Base-by-base conservation (phyloP, 176 grass and related monocot species). In the Coix lacrymajobi region DNA sequence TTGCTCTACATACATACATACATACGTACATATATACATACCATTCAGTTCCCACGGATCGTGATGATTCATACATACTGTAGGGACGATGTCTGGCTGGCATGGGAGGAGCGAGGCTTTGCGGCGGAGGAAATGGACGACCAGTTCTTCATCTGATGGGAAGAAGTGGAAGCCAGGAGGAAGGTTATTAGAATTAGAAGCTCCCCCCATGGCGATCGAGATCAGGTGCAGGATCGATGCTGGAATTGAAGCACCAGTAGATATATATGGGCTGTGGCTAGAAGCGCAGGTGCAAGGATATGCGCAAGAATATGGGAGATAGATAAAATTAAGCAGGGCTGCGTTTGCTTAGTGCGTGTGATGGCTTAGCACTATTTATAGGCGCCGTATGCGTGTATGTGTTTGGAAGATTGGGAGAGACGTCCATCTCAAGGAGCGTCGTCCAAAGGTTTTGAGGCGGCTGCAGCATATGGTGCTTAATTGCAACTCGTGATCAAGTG, bases 131-230 rank as follows among this genome's bases (percentile, higher is more conserved):
- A 99, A 99, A 76, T 99, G 93, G 81, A 89, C 29, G 28, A 99
- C 51, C n/a, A 99, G 87, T 48, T 99, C 91, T 81, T 99, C 93
- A 13, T 99, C 96, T 0, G 96, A 94, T 51, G 96, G 96, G 82
- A 88, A 92, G 91, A 99, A 99, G 73, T 88, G 91, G 80, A 99
- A 99, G 57, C 96, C 96, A 12, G 96, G 96, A 56, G 96, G 96
- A 26, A 98, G 56, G 56, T 60, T 60, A 26, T 60, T 60, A 26
- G n/a, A 60, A 38, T 90, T 83, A 79, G 85, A 87, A 32, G 72
- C 60, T 85, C 88, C 92, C 77, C 46, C 91, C 91, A 95, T 95
- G 68, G 24, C 56, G 37, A 62, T 40, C 5, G 43, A 37, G 69
- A 12, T 62, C 66, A 84, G 79, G 58, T 80, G 80, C 66, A 88